Base-by-base conservation (phyloP, 208 protist species). In the Trypanosoma congolense region DNA sequence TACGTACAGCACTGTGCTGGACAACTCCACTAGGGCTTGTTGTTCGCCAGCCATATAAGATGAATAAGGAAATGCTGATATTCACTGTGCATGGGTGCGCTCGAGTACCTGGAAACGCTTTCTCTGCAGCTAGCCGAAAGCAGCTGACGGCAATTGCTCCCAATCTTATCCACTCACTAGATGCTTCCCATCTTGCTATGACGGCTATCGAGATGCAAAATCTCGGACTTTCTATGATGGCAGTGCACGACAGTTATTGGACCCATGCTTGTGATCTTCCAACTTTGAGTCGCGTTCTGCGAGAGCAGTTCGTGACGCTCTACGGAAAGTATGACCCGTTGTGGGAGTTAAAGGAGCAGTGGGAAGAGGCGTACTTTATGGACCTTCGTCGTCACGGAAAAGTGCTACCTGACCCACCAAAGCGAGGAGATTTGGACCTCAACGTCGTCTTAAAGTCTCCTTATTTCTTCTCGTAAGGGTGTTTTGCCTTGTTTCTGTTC, bases 201-300 rank as follows among this genome's bases (percentile, higher is more conserved):
- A 99, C 97, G 16, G 96, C 97, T 26, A 64, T 93, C 3, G 73
- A 87, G 51, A 98, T 97, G 81, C 69, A 95, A 33, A 56, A 90
- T 1, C 66, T 71, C 3, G 92, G 83, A 1, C 70, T 96, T 9
- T 89, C 72, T 24, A 92, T 93, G 61, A 99, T 98, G 82, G 97
- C 96, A 6, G 97, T 99, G 49, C 97, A 99, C 63, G 98, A 99
- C 77, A 96, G 81, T 14, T 99, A 94, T 80, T 99, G 98, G 98
- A 98, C 96, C 4, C 97, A 99, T 73, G 94, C 97, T 5, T 83
- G 77, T 22, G 77, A 96, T 43, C 70, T 98, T 29, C 96, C 96
- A 43, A 19, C 60, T 41, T 83, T 99, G 71, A 97, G 85, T 58
- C 30, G 63, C 40, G 75, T 98, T 26, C 67, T 99, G 29, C 87